Evolutionary conservation across 768 basidiomycete species (phyloP).

Genomic region (Pilatotrama ljubarskyi): DNA sequence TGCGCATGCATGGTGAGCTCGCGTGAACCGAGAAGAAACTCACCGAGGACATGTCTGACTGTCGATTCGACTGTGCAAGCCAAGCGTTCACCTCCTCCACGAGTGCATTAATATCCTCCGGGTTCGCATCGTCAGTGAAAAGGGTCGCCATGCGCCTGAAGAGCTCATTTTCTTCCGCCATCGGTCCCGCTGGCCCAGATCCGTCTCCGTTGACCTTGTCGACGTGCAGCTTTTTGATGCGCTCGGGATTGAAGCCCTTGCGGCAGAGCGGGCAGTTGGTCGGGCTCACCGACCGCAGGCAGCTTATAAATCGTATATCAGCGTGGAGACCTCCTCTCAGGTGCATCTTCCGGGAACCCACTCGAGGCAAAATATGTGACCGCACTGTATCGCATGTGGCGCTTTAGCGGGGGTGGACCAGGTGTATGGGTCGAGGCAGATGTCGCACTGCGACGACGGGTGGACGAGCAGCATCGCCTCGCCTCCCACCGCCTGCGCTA

Average conservation of each 20-base stretch:
- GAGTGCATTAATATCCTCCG: conserved; percentile 39
- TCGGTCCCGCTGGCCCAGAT: neutral
- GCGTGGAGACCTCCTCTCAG: neutral
- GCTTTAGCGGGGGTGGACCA: conserved; percentile 50
- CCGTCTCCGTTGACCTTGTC: conserved; percentile 34
- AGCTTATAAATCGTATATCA: conserved; percentile 38
- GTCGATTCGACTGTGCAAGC: conserved; percentile 29
- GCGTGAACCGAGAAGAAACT: neutral
- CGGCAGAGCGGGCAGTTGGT: conserved; percentile 67
- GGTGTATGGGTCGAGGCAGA: conserved; percentile 67
- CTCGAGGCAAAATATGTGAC: conserved; percentile 66
- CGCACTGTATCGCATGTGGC: conserved; percentile 74
- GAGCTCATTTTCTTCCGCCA: conserved; percentile 25
- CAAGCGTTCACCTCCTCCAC: conserved; percentile 48
- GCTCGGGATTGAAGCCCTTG: conserved; percentile 54
- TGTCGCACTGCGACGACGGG: conserved; percentile 71
- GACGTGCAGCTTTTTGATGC: conserved; percentile 68
- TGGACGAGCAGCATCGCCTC: conserved; percentile 60
- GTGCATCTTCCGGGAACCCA: neutral
- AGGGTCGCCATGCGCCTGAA: conserved; percentile 38
- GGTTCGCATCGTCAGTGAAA: conserved; percentile 36
- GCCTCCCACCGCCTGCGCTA: neutral
- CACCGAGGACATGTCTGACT: neutral
- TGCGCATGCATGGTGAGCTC: neutral
- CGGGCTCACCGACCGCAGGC: conserved; percentile 51